Percentiles rank a stretch among this genome's conserved stretches.
These are phyloP conservation scores for Dactylis glomerata DNA, from an alignment of 176 grass and related monocot genomes.

Conservation along the genomic window DNA sequence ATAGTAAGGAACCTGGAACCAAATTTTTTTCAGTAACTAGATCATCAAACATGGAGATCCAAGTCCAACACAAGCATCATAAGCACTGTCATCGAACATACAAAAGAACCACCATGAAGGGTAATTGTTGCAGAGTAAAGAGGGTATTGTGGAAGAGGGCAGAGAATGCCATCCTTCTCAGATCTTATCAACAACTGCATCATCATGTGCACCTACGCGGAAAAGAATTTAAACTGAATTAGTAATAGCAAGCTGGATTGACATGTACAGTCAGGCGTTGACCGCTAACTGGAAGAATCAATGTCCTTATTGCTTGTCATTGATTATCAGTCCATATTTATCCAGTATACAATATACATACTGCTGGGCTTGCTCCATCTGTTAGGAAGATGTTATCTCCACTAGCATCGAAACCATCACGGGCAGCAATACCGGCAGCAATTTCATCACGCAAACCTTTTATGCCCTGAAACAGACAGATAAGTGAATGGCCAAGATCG, in stretches of 20 bases:
- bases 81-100: conserved; percentile 50
- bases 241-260: background rate
- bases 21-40: conserved; percentile 29
- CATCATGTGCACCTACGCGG: conserved; percentile 94
- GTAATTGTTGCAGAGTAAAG: conserved; percentile 94
- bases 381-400: conserved; percentile 91
- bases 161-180: conserved; percentile 97
- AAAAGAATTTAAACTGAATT: conserved; percentile 16
- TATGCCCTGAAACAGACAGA: conserved; percentile 61
- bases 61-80: background rate
- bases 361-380: conserved; percentile 88
- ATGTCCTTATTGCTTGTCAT: conserved; percentile 16
- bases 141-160: conserved; percentile 93
- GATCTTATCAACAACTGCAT: conserved; percentile 91
- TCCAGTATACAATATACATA: conserved; percentile 36
- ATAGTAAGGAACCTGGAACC: conserved; percentile 82
- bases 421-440: conserved; percentile 73
- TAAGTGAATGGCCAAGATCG: conserved; percentile 22
- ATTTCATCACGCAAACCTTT: conserved; percentile 94
- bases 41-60: background rate
- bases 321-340: background rate
- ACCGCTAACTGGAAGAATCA: background rate
- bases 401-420: conserved; percentile 84
- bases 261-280: background rate
- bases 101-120: conserved; percentile 95